phyloP scores from a whole-genome alignment of 208 protist genomes.

The Leishmania tarentolae region DNA sequence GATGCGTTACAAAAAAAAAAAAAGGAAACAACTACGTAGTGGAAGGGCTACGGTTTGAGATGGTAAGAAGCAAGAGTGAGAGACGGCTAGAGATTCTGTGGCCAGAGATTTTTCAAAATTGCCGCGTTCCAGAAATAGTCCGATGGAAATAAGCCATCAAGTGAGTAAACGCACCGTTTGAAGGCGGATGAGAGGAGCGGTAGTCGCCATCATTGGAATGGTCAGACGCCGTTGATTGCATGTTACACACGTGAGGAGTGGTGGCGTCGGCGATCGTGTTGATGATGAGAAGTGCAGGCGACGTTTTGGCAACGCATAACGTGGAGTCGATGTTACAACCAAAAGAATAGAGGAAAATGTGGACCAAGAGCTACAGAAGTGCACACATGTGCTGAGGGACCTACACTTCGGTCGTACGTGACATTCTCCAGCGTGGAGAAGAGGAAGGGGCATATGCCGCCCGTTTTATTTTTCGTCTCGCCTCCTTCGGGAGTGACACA shows the following conservation, averaged over 20 bases:
- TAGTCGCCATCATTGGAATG: background rate
- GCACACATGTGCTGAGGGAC: background rate
- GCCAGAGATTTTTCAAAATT: background rate
- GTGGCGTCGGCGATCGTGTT: background rate
- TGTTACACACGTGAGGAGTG: background rate
- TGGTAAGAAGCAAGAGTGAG: background rate
- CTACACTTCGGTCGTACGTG: background rate
- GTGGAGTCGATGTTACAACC: background rate
- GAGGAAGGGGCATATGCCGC: background rate
- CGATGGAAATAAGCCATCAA: too few species aligned
- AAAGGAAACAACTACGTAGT: background rate
- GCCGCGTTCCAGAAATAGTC: background rate
- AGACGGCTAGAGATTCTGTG: background rate
- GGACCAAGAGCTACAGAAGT: background rate
- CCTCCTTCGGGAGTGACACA: background rate
- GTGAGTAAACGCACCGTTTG: background rate
- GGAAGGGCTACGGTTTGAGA: background rate
- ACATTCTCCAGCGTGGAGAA: background rate
- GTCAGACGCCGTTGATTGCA: background rate
- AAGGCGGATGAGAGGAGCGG: background rate
- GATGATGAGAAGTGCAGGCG: background rate
- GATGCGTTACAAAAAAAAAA: slow-evolving; percentile 12
- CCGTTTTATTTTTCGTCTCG: background rate
- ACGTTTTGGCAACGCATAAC: background rate
- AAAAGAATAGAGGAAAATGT: background rate